Evolutionary conservation across 108 stramenopile species (phyloP).

Genomic region (Cyclotella sp.): DNA sequence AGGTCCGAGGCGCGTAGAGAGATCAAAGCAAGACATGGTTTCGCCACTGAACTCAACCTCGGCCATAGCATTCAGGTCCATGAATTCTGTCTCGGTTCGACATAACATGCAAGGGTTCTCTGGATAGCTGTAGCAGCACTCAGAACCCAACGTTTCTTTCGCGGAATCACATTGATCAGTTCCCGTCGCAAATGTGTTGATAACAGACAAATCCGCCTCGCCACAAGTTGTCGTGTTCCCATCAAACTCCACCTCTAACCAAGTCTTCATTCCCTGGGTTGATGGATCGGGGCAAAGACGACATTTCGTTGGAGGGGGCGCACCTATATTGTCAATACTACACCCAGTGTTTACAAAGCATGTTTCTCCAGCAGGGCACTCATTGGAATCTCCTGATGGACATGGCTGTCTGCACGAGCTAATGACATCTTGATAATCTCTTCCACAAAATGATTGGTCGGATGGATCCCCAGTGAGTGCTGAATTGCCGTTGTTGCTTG

Average conservation of each 20-base stretch:
- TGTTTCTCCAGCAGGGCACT: constrained; percentile 41
- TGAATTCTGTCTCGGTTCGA: constrained; percentile 49
- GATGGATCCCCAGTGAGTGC: constrained; percentile 42
- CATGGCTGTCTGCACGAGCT: constrained; percentile 49
- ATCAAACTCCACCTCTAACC: constrained; percentile 44
- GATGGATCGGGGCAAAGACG: constrained; percentile 53
- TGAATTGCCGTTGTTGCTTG: constrained; percentile 50
- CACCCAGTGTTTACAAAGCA: constrained; percentile 55
- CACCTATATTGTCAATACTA: constrained; percentile 49
- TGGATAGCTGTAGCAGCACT: constrained; percentile 50
- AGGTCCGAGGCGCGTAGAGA: constrained; percentile 43
- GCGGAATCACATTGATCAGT: constrained; percentile 46
- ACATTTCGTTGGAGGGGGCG: constrained; percentile 51
- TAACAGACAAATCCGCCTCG: constrained; percentile 46
- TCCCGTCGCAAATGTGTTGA: constrained; percentile 36
- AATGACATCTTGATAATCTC: constrained; percentile 49
- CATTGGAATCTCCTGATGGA: constrained; percentile 42
- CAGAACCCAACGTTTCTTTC: constrained; percentile 35
- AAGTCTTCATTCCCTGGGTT: constrained; percentile 55
- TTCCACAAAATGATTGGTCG: constrained; percentile 52
- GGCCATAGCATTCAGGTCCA: constrained; percentile 41
- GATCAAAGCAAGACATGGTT: constrained; percentile 44
- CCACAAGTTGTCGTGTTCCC: constrained; percentile 48
- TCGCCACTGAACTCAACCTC: constrained; percentile 45
- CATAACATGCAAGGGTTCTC: constrained; percentile 53